phyloP scores from a whole-genome alignment of 2,329 filamentous ascomycete genomes.

The Penicillium sp. region DNA sequence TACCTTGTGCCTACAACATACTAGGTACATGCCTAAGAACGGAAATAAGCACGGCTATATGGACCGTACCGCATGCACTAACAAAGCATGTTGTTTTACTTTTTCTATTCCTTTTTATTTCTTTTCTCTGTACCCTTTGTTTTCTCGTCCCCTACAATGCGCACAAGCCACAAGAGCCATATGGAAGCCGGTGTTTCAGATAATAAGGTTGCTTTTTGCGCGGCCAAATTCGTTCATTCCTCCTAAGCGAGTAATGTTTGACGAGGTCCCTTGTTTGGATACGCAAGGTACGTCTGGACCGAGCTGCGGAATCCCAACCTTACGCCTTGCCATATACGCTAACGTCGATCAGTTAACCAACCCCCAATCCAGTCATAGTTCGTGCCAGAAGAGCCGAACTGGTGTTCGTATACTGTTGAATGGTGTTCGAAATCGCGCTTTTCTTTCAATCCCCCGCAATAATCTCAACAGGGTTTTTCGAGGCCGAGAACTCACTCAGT shows the following conservation, averaged over 20 bases:
- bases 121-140: too few relatives aligned
- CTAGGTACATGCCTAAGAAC: too few relatives aligned
- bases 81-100: constrained; percentile 12
- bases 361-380: constrained; percentile 1
- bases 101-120: neutral
- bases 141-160: neutral
- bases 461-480: neutral
- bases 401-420: neutral
- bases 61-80: constrained; percentile 10
- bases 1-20: too few relatives aligned
- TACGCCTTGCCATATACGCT: constrained; percentile 14
- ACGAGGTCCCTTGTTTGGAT: constrained; percentile 13
- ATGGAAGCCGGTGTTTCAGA: constrained; percentile 22
- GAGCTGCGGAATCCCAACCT: constrained; percentile 23
- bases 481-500: neutral
- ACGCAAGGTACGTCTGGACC: constrained; percentile 25
- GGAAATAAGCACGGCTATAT: neutral
- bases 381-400: constrained; percentile 6
- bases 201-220: constrained; percentile 17
- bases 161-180: constrained; percentile 21
- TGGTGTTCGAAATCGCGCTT: too few relatives aligned
- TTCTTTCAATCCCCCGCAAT: neutral
- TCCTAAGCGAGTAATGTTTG: constrained; percentile 19
- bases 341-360: constrained; percentile 13
- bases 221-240: constrained; percentile 17